Conservation (phyloP, 345 rosid species). For the Eucalyptus erythrocorys region DNA sequence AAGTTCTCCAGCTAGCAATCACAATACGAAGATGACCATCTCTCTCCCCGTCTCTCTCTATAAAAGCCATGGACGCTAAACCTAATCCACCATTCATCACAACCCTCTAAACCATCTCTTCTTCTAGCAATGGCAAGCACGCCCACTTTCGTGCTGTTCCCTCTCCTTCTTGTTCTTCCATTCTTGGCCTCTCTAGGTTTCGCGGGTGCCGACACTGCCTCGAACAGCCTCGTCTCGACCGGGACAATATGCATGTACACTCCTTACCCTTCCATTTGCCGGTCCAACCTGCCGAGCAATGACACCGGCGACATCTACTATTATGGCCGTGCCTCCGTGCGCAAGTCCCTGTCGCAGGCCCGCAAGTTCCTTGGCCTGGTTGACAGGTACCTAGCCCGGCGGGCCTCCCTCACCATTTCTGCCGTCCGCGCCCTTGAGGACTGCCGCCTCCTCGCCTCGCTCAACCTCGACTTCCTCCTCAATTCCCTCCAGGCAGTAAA, state of each 20-base stretch:
- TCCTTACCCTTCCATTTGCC: constrained; percentile 49
- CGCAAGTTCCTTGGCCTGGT: constrained; percentile 33
- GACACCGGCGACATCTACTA: constrained; percentile 26
- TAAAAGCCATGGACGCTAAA: not conserved
- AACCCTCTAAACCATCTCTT: not conserved
- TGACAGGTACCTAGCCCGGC: constrained; percentile 30
- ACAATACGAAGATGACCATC: not conserved
- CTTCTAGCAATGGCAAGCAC: not conserved
- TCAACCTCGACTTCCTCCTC: constrained; percentile 44
- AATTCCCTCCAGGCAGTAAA: constrained; percentile 35
- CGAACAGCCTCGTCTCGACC: constrained; percentile 10
- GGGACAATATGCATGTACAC: constrained; percentile 33
- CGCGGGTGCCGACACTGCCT: not conserved
- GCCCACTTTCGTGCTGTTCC: not conserved
- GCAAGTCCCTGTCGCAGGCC: constrained; percentile 53
- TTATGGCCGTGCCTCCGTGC: constrained; percentile 43
- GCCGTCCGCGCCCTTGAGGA: constrained; percentile 67
- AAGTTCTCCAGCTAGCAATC: not conserved
- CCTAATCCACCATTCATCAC: not conserved
- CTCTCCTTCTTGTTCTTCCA: constrained; percentile 9
- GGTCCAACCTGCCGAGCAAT: constrained; percentile 33
- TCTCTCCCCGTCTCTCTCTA: not conserved
- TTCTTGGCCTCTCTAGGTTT: constrained; percentile 6
- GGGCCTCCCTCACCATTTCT: constrained; percentile 19
- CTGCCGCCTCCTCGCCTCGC: constrained; percentile 36